These are phyloP conservation scores for Salix suchowensis DNA, from an alignment of 345 rosid species.

Conservation along the genomic window DNA sequence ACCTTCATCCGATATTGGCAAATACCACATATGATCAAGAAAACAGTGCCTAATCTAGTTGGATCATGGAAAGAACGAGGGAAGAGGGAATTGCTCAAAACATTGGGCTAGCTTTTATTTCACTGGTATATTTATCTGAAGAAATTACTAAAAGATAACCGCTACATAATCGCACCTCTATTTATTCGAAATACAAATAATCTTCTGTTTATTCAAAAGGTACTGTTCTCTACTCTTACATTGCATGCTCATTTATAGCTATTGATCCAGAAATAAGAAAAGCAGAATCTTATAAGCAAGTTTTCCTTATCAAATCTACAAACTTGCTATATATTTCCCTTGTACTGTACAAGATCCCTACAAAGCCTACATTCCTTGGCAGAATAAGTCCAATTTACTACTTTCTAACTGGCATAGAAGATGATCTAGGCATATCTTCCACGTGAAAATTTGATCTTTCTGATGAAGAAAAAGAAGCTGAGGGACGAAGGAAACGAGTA, in stretches of 20 bases:
- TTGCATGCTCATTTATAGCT: too few relatives aligned
- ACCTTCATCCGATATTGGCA: too few relatives aligned
- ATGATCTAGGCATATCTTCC: slow-evolving; percentile 44
- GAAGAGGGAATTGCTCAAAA: background rate
- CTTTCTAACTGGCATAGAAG: slow-evolving; percentile 60
- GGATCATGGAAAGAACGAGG: background rate
- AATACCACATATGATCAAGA: too few relatives aligned
- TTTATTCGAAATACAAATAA: too few relatives aligned
- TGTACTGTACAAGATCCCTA: background rate
- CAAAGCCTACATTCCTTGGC: background rate
- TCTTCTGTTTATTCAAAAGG: too few relatives aligned
- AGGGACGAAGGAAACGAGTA: slow-evolving; percentile 60
- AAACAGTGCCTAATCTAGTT: background rate
- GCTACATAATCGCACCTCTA: too few relatives aligned
- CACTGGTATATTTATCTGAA: background rate
- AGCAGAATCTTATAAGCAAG: too few relatives aligned
- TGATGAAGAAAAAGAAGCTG: slow-evolving; percentile 47
- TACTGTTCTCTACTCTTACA: too few relatives aligned
- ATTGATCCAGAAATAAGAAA: too few relatives aligned
- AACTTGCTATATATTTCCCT: background rate
- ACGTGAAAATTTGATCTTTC: slow-evolving; percentile 7
- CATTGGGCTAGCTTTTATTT: background rate
- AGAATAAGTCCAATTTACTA: slow-evolving; percentile 16
- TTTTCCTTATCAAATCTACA: too few relatives aligned
- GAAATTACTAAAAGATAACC: too few relatives aligned